Base-by-base conservation (phyloP, 2,329 filamentous ascomycete genomes). In the Escovopsis sp. region DNA sequence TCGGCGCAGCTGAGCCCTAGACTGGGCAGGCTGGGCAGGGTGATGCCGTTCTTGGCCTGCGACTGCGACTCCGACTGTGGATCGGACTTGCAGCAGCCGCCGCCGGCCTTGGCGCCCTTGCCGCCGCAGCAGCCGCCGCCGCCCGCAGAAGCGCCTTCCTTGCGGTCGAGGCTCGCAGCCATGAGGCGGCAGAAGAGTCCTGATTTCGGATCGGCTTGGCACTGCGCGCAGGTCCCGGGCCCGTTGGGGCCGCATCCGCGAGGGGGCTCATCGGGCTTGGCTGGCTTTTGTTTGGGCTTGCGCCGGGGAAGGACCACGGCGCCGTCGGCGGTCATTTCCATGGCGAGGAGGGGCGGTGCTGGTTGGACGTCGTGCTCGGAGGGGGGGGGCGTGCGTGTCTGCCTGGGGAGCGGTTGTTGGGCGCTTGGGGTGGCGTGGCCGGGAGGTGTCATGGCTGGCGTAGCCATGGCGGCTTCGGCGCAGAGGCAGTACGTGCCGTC, bases 401-500 rank as follows among this genome's bases (percentile, higher is more conserved):
- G 69, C 42, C 62, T 55, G 11, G 51, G 62, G 35, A 61, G 51
- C 18, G 58, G 56, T 19, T 60, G 56, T n/a, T n/a, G 21, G 6
- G 62, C 54, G 15, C 15, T n/a, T 19, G 30, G 36, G 1, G 57
- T 53, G 21, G 4, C 21, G 9, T 25, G 8, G 28, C 63, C 58
- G 12, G 59, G 50, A 2, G 54, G 53, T 11, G 59, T 55, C 45
- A 60, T 57, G 34, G 57, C 55, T 1, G 60, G 55, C 23, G 55
- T 57, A 9, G 52, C 54, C 41, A 61, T 51, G 17, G 61, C 57
- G 15, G 61, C 56, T 43, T 87, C 82, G 17, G 81, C 82, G 54
- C 83, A 90, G 44, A 86, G 75, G 50, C 83, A 90, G 46, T 83
- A 83, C 1, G 79, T 86, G 4, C 80, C 81, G 40, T 87, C 80